A percentile compares a stretch with the other conserved stretches of the same genome.
Evolutionary conservation across 2,329 filamentous ascomycete species (phyloP).

Genomic region (Penicillium brasilianum): DNA sequence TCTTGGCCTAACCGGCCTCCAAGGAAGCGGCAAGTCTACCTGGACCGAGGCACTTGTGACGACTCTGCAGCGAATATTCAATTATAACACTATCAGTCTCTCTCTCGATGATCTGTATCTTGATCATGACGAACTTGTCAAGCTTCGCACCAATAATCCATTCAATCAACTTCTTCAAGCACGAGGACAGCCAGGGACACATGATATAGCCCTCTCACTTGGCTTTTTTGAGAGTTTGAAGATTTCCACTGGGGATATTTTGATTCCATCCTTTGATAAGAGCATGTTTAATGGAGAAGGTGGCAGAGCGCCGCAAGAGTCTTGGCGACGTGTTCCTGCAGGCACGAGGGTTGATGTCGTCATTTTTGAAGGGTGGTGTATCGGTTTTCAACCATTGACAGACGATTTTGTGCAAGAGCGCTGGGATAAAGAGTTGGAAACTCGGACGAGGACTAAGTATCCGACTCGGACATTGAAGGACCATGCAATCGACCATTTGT

Average conservation of each 20-base stretch:
- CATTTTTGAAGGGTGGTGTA: conserved; percentile 27
- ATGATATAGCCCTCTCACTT: conserved; percentile 19
- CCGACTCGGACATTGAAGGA: conserved; percentile 19
- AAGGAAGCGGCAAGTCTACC: conserved; percentile 27
- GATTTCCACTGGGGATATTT: not conserved
- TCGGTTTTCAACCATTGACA: conserved; percentile 22
- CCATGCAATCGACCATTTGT: conserved; percentile 18
- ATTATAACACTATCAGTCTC: conserved; percentile 22
- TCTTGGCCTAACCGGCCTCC: conserved; percentile 23
- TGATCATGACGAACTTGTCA: conserved; percentile 21
- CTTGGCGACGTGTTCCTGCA: conserved; percentile 15
- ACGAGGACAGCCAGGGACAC: conserved; percentile 25
- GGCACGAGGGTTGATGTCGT: conserved; percentile 19
- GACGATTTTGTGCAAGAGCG: conserved; percentile 5
- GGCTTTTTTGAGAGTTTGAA: conserved; percentile 19
- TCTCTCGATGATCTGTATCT: conserved; percentile 27
- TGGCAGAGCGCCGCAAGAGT: conserved; percentile 12
- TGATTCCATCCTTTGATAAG: conserved; percentile 26
- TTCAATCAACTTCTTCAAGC: conserved; percentile 22
- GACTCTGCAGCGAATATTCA: conserved; percentile 8
- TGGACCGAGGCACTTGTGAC: conserved; percentile 23
- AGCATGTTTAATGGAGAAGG: conserved; percentile 26
- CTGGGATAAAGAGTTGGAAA: conserved; percentile 9
- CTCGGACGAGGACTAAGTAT: not conserved
- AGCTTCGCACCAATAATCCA: conserved; percentile 12